phyloP scores from a whole-genome alignment of 2,329 filamentous ascomycete genomes.

The Botrytis medusae region DNA sequence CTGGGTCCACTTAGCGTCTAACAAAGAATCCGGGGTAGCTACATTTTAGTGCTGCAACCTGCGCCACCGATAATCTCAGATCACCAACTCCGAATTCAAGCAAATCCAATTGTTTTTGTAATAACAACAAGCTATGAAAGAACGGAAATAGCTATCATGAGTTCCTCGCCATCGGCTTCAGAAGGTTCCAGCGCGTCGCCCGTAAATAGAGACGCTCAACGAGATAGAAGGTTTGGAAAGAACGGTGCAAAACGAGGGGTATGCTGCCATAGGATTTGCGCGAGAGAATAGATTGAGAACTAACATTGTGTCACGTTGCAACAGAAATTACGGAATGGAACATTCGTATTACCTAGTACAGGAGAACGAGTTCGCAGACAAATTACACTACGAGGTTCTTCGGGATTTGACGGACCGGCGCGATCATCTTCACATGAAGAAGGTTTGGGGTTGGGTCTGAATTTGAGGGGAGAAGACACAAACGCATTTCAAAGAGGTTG shows the following conservation, averaged over 20 bases:
- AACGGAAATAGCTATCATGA: slow-evolving; percentile 9
- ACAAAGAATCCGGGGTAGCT: slow-evolving; percentile 16
- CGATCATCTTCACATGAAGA: slow-evolving; percentile 22
- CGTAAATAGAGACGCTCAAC: slow-evolving; percentile 11
- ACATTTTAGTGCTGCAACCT: background rate
- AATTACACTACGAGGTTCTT: slow-evolving; percentile 68
- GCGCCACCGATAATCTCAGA: slow-evolving; percentile 1
- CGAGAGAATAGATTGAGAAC: slow-evolving; percentile 28
- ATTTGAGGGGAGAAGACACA: slow-evolving; percentile 14
- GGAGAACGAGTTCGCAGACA: slow-evolving; percentile 80
- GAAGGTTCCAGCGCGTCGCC: slow-evolving; percentile 7
- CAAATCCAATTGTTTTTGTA: background rate
- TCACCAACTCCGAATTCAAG: background rate
- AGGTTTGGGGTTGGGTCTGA: slow-evolving; percentile 4
- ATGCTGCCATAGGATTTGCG: slow-evolving; percentile 27
- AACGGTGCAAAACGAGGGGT: slow-evolving; percentile 19
- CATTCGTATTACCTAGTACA: slow-evolving; percentile 81
- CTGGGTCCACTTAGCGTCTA: background rate
- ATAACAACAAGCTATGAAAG: slow-evolving; percentile 18
- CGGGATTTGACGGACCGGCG: slow-evolving; percentile 37
- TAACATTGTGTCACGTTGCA: slow-evolving; percentile 4
- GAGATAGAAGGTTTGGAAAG: slow-evolving; percentile 20
- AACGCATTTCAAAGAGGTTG: slow-evolving; percentile 41
- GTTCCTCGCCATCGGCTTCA: slow-evolving; percentile 15
- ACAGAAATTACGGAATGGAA: slow-evolving; percentile 77